Conservation (phyloP, 23 red algal genomes). For the Chondrus crispus region DNA sequence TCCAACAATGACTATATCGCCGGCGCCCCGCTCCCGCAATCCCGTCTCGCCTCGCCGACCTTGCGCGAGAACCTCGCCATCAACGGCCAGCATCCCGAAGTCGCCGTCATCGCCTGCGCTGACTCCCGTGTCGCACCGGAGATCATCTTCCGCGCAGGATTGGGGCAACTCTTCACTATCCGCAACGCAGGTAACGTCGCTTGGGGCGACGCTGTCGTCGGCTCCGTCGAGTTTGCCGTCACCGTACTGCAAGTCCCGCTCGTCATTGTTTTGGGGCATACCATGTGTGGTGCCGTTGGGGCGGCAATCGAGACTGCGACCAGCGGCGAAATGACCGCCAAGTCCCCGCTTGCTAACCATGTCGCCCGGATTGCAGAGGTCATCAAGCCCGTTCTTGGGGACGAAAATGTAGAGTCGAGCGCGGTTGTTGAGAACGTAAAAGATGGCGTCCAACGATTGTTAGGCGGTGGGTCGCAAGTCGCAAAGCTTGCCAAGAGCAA, state of each 20-base stretch:
- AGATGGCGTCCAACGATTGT: neutral
- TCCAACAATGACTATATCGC: slow-evolving; percentile 41
- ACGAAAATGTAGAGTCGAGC: neutral
- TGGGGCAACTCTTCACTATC: slow-evolving; percentile 78
- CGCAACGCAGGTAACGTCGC: slow-evolving; percentile 75
- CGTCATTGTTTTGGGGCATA: slow-evolving; percentile 84
- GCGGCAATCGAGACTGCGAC: slow-evolving; percentile 39
- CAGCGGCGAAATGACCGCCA: neutral
- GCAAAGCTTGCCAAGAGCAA: neutral
- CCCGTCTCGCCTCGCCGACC: neutral
- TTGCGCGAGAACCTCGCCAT: slow-evolving; percentile 28
- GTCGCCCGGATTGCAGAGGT: neutral
- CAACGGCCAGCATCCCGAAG: slow-evolving; percentile 64
- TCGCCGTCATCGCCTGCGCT: slow-evolving; percentile 67
- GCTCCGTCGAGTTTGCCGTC: slow-evolving; percentile 69
- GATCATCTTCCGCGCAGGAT: slow-evolving; percentile 49
- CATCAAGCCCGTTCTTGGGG: neutral
- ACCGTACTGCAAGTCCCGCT: slow-evolving; percentile 23
- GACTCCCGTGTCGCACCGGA: slow-evolving; percentile 78
- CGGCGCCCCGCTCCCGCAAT: neutral
- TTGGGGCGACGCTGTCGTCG: slow-evolving; percentile 36
- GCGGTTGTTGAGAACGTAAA: slow-evolving; percentile 29
- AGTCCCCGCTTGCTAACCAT: neutral
- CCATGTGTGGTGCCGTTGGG: slow-evolving; percentile 71
- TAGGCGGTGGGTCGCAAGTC: neutral